These are phyloP conservation scores for Cordyceps cateniannulata DNA, from an alignment of 2,329 filamentous ascomycete genomes.

Conservation along the genomic window DNA sequence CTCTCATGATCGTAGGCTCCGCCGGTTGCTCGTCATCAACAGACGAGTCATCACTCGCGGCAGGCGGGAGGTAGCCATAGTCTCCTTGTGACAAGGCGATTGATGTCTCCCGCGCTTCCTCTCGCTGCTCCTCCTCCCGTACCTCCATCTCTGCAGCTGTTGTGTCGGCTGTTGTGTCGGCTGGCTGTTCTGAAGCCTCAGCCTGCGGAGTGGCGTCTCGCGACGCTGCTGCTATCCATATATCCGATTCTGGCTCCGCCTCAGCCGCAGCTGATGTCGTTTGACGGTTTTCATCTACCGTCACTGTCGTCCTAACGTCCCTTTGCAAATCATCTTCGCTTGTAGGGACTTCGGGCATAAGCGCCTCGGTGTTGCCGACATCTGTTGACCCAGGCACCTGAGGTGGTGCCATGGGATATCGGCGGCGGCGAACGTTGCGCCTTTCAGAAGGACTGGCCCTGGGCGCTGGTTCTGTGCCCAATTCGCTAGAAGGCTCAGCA, in stretches of 20 bases:
- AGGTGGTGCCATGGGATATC: conserved; percentile 21
- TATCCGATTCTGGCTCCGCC: conserved; percentile 33
- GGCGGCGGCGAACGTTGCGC: conserved; percentile 16
- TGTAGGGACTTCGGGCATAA: conserved; percentile 15
- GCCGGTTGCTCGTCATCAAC: conserved; percentile 23
- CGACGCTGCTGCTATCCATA: conserved; percentile 39
- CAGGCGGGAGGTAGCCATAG: conserved; percentile 24
- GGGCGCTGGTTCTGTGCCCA: conserved; percentile 16
- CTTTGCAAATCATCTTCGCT: conserved; percentile 25
- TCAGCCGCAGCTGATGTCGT: conserved; percentile 17
- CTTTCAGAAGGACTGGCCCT: conserved; percentile 15
- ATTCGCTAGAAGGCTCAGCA: conserved; percentile 22
- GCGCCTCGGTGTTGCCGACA: conserved; percentile 12
- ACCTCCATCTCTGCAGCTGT: not conserved
- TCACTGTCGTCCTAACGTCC: conserved; percentile 19
- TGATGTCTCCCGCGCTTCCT: not conserved
- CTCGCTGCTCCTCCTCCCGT: not conserved
- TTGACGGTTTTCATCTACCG: not conserved
- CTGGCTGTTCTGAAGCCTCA: conserved; percentile 17
- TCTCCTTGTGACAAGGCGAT: conserved; percentile 15
- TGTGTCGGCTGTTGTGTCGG: conserved; percentile 6
- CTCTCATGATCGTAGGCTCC: conserved; percentile 14
- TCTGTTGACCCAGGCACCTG: conserved; percentile 22
- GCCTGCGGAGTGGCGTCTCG: conserved; percentile 31
- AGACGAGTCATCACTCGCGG: conserved; percentile 29